Evolutionary conservation across 345 rosid species (phyloP), one percentile per base, ranked within the genome.

Genomic region (Physaria fendleri): DNA sequence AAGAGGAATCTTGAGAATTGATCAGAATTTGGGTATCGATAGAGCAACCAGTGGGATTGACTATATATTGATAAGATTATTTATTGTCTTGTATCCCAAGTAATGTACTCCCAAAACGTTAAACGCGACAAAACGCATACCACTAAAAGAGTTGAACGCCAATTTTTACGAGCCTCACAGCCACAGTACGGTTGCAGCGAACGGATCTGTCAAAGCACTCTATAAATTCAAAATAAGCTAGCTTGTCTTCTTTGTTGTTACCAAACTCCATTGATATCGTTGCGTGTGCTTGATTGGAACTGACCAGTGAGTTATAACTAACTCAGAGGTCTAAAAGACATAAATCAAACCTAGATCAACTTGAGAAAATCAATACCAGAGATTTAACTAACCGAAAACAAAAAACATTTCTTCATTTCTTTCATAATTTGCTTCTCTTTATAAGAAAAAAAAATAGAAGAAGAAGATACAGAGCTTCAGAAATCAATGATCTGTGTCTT

Each of bases 161-260:
- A 91, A 91, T 55, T 91, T 91, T 91, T 3, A 68, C 58, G 3
- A 71, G 32, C 48, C 79, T 91, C 2, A 95, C 96, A 6, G 87
- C 84, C 32, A 69, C 74, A 0, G 76, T 91, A 1, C 95, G 98
- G 5, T 85, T 79, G 30, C 87, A 85, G 58, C 65, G 85, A 24
- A 29, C 50, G 4, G 81, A 84, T 68, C 75, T 91, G 1, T 84
- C 77, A 22, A 88, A 84, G 66, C 76, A 88, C 1, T 76, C 81
- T 3, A 71, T 91, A 4, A 84, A 87, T 66, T 85, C 92, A 2
- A 91, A 91, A n/a, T n/a, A n/a, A n/a, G n/a, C 81, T 84, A 85
- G 69, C 75, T 91, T 1, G 39, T 59, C 25, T n/a, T n/a, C n/a
- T n/a, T n/a, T n/a, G n/a, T 27, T 60, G 50, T 85, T 91, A 12